Base-by-base conservation (phyloP, 2,329 filamentous ascomycete species). In the Microthyrium microscopicum region DNA sequence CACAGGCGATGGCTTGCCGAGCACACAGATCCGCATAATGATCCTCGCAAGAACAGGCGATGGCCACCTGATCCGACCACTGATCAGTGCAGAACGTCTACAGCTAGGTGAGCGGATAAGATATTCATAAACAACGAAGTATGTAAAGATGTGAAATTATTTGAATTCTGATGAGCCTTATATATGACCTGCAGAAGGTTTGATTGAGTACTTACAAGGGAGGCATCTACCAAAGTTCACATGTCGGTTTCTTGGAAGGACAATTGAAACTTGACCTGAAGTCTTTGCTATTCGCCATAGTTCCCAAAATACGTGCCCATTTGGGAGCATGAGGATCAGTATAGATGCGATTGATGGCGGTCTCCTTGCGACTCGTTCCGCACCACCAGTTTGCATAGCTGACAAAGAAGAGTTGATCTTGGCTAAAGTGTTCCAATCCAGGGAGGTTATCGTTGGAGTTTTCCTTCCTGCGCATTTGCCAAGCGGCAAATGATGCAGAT, bases 161-260 rank as follows among this genome's bases (percentile, higher is more conserved):
- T n/a, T n/a, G n/a, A n/a, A n/a, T n/a, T n/a, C n/a, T n/a, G n/a
- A n/a, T n/a, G n/a, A n/a, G n/a, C n/a, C n/a, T n/a, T n/a, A n/a
- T n/a, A n/a, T n/a, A n/a, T n/a, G n/a, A n/a, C n/a, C n/a, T n/a
- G n/a, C n/a, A n/a, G n/a, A n/a, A n/a, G n/a, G n/a, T n/a, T n/a
- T n/a, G n/a, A n/a, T n/a, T n/a, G n/a, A n/a, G n/a, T n/a, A n/a
- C n/a, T n/a, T n/a, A n/a, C n/a, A n/a, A n/a, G n/a, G n/a, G n/a
- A n/a, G n/a, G n/a, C n/a, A n/a, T n/a, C 44, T 63, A 82, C 75
- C 76, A 81, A 37, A 82, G 54, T 53, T 80, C 68, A 49, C 76
- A 82, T 20, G 64, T 68, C 0, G 75, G 75, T 48, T 78, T 63
- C 55, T 72, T 76, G 3, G 56, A 57, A 12, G 68, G 61, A 46